Percentiles rank a stretch among this genome's conserved stretches.
phyloP scores from a whole-genome alignment of 75 land plant species.

The Cupressus sempervirens region DNA sequence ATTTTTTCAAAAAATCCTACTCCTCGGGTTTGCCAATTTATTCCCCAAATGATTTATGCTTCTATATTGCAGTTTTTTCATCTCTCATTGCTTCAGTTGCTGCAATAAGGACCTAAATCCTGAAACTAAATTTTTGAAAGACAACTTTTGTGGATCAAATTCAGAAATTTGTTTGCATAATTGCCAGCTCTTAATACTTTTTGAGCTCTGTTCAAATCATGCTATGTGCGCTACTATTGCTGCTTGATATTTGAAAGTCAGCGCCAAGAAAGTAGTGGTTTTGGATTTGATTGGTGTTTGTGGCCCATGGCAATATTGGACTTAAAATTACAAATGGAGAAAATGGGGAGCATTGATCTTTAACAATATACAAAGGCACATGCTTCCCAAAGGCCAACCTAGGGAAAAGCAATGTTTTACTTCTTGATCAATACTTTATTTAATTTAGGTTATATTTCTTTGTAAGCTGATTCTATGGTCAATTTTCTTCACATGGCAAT shows the following conservation, averaged over 20 bases:
- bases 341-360: not conserved
- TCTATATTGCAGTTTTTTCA: not conserved
- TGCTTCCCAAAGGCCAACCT: not conserved
- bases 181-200: not conserved
- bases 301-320: not conserved
- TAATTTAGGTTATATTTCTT: not conserved
- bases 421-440: not conserved
- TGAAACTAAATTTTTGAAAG: not conserved
- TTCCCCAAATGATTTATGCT: too few relatives aligned
- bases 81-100: not conserved
- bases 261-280: not conserved
- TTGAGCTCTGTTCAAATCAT: not conserved
- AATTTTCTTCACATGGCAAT: slow-evolving; percentile 16
- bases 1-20: too few relatives aligned
- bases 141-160: not conserved
- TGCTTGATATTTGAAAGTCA: not conserved
- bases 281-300: not conserved
- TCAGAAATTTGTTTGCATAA: not conserved
- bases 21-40: too few relatives aligned
- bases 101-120: not conserved
- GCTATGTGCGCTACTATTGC: not conserved
- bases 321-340: not conserved
- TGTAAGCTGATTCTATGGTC: not conserved
- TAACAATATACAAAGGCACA: not conserved
- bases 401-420: not conserved